phyloP scores from a whole-genome alignment of 2,329 filamentous ascomycete genomes.

The Graphiopsis chlorocephala region DNA sequence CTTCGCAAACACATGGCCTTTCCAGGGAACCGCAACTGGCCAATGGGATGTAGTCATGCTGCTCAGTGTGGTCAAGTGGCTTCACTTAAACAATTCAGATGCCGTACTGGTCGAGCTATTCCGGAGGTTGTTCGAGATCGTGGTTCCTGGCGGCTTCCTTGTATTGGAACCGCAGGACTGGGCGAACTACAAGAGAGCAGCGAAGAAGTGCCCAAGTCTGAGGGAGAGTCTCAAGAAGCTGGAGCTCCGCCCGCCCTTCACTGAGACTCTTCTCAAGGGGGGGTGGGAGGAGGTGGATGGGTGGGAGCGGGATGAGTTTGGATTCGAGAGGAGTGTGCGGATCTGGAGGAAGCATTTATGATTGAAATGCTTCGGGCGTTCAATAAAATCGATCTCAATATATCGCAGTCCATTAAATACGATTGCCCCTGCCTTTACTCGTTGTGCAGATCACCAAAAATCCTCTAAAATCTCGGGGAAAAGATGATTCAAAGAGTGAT shows the following conservation, averaged over 20 bases:
- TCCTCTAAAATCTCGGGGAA: no score
- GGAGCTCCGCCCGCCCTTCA: constrained; percentile 6
- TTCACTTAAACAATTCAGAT: constrained; percentile 12
- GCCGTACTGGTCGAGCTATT: constrained; percentile 2
- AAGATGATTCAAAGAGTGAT: no score
- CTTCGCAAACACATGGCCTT: constrained; percentile 15
- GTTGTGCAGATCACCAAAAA: no score
- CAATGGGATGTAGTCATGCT: constrained; percentile 7
- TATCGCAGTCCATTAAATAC: no score
- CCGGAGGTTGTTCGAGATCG: not conserved
- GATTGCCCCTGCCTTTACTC: no score
- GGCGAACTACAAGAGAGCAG: constrained; percentile 9
- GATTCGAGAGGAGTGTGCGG: constrained; percentile 11
- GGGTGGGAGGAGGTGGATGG: constrained; percentile 14
- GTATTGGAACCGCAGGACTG: constrained; percentile 12
- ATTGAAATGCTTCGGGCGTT: no score
- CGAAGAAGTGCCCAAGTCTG: constrained; percentile 11
- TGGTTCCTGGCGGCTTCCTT: constrained; percentile 6
- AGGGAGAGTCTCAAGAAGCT: constrained; percentile 9
- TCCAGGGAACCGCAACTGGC: not conserved
- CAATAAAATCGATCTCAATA: no score
- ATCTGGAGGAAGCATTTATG: constrained; percentile 7
- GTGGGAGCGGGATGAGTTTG: constrained; percentile 15
- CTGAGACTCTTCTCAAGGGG: not conserved
- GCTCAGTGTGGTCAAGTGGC: constrained; percentile 12